Evolutionary conservation across 208 protist genomes (phyloP).

Genomic region (Wallacemonas sp.): DNA sequence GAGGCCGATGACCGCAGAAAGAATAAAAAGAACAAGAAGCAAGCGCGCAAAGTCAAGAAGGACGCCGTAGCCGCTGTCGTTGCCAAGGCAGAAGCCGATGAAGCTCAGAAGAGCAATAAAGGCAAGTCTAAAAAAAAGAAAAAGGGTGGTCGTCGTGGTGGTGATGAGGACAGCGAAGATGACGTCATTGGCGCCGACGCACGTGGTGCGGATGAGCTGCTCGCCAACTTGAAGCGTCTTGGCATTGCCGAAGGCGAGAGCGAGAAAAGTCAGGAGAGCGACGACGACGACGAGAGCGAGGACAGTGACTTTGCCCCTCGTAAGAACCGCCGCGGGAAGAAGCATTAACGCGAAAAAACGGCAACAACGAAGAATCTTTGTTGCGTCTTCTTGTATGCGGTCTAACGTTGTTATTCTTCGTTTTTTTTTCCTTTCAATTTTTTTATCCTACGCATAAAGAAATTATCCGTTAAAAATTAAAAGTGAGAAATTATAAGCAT

Average conservation of each 20-base stretch:
- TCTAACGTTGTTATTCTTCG: too few species aligned
- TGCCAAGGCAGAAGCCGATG: constrained; percentile 13
- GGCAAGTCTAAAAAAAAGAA: constrained; percentile 39
- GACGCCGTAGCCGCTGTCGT: background rate
- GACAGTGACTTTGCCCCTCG: constrained; percentile 7
- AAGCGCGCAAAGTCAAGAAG: constrained; percentile 18
- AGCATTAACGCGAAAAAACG: background rate
- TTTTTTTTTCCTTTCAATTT: too few species aligned
- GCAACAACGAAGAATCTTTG: background rate
- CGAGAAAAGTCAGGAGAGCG: constrained; percentile 55
- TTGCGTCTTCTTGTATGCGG: too few species aligned
- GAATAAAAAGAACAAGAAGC: constrained; percentile 27
- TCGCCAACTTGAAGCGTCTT: constrained; percentile 42
- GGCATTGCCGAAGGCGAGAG: constrained; percentile 30
- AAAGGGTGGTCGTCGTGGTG: constrained; percentile 7
- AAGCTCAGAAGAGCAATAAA: constrained; percentile 23
- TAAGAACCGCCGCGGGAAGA: background rate
- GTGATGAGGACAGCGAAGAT: constrained; percentile 12
- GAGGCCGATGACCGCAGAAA: constrained; percentile 21
- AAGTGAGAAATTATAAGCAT: too few species aligned
- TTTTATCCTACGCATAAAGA: too few species aligned
- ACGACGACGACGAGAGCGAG: constrained; percentile 29
- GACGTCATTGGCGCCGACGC: constrained; percentile 12
- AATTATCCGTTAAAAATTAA: too few species aligned
- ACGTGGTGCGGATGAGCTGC: constrained; percentile 76